Percentiles rank a stretch among this genome's conserved stretches.
Evolutionary conservation across 441 rosid genomes (phyloP).

Genomic region (Lepidium campestre): DNA sequence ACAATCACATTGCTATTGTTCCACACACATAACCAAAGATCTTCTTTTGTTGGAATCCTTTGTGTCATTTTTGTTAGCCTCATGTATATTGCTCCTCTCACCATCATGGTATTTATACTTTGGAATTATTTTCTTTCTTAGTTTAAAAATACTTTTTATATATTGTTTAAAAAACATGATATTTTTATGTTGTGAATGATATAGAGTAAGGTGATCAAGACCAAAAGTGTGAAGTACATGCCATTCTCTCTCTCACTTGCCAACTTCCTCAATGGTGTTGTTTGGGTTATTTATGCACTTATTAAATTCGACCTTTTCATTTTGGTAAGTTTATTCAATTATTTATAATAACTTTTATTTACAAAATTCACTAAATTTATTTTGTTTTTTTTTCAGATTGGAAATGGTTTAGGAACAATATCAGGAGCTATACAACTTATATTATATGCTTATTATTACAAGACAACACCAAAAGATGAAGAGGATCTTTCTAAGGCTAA

Average conservation of each 20-base stretch:
- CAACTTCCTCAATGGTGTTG: constrained; percentile 56
- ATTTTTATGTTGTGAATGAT: background rate
- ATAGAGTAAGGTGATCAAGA: constrained; percentile 74
- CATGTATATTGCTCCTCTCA: constrained; percentile 70
- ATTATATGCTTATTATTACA: constrained; percentile 43
- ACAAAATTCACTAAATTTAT: background rate
- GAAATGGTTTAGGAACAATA: constrained; percentile 46
- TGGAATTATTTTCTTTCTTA: background rate
- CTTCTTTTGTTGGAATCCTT: constrained; percentile 47
- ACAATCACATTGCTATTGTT: constrained; percentile 35
- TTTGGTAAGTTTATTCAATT: constrained; percentile 33
- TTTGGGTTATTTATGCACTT: constrained; percentile 76
- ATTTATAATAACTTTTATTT: background rate
- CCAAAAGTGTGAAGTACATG: constrained; percentile 93
- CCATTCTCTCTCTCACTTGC: constrained; percentile 74
- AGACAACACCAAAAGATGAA: constrained; percentile 42
- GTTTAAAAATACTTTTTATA: background rate
- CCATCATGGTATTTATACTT: constrained; percentile 50
- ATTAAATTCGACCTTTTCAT: constrained; percentile 70
- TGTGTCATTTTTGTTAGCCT: constrained; percentile 47
- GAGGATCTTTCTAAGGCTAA: background rate
- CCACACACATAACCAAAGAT: constrained; percentile 38
- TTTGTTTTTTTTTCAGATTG: constrained; percentile 22
- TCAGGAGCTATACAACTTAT: constrained; percentile 51
- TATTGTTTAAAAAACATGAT: background rate